Conservation (phyloP, 2,329 filamentous ascomycete genomes). For the Aspergillus novoparasiticus region DNA sequence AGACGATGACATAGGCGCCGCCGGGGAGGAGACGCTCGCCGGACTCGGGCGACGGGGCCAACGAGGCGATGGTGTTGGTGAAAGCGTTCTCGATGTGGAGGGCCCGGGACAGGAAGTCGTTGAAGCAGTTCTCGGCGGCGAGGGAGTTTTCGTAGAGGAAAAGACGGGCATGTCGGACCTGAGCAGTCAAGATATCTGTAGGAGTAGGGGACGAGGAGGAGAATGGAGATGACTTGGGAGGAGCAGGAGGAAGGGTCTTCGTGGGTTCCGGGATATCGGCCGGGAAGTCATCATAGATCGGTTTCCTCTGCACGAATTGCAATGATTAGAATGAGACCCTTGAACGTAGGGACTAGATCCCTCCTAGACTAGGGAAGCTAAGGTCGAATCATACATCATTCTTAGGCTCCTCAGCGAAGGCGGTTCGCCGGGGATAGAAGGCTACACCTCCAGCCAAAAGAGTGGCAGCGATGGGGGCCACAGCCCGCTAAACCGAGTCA, state of each 20-base stretch:
- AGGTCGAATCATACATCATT: slow-evolving; percentile 31
- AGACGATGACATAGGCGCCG: slow-evolving; percentile 86
- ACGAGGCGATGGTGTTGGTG: slow-evolving; percentile 82
- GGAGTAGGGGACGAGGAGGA: slow-evolving; percentile 64
- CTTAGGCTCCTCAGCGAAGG: slow-evolving; percentile 45
- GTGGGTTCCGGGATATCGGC: slow-evolving; percentile 32
- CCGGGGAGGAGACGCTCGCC: slow-evolving; percentile 90
- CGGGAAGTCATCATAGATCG: slow-evolving; percentile 47
- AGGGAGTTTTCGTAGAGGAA: slow-evolving; percentile 77
- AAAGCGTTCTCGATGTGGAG: slow-evolving; percentile 87
- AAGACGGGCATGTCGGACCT: slow-evolving; percentile 79
- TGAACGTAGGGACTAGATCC: neutral
- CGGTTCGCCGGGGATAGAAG: slow-evolving; percentile 44
- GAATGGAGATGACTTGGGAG: slow-evolving; percentile 30
- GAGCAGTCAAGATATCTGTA: slow-evolving; percentile 82
- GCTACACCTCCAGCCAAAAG: slow-evolving; percentile 44
- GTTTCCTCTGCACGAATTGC: slow-evolving; percentile 37
- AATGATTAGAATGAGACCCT: neutral
- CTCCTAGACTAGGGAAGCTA: neutral
- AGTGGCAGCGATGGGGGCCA: slow-evolving; percentile 43
- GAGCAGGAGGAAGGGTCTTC: slow-evolving; percentile 22
- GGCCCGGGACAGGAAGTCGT: slow-evolving; percentile 75
- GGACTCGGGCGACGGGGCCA: slow-evolving; percentile 82
- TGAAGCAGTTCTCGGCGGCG: slow-evolving; percentile 77
- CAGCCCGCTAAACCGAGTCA: slow-evolving; percentile 39